phyloP scores from a whole-genome alignment of 1,284 basidiomycete species.

The Ceratobasidium sp. region DNA sequence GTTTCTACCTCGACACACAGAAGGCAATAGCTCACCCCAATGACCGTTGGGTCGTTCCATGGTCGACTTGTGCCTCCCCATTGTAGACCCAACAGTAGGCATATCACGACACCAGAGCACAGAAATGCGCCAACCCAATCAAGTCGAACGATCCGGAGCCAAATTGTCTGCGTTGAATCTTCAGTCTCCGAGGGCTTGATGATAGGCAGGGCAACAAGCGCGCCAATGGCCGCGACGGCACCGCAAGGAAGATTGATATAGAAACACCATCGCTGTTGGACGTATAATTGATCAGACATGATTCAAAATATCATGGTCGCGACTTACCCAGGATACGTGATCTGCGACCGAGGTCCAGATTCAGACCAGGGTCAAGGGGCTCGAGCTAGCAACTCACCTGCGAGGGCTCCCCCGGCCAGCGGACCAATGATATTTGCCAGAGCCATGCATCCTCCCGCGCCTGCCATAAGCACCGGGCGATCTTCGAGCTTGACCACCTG shows the following conservation, averaged over 20 bases:
- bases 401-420: background rate
- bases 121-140: background rate
- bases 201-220: conserved; percentile 48
- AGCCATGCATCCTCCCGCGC: background rate
- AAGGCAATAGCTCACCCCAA: conserved; percentile 42
- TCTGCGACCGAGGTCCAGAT: background rate
- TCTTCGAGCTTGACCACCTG: background rate
- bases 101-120: background rate
- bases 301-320: background rate
- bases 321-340: background rate
- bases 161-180: background rate
- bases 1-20: background rate
- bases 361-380: background rate
- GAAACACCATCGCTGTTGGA: background rate
- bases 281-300: background rate
- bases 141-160: background rate
- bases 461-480: background rate
- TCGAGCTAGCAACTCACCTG: background rate
- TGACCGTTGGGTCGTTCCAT: conserved; percentile 49
- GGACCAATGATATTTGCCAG: background rate
- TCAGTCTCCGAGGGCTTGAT: conserved; percentile 48
- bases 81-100: background rate
- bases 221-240: background rate
- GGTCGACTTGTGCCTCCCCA: conserved; percentile 47
- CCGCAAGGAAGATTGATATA: background rate